Evolutionary conservation across 2,329 filamentous ascomycete genomes (phyloP).

Genomic region (Alternaria consortialis): DNA sequence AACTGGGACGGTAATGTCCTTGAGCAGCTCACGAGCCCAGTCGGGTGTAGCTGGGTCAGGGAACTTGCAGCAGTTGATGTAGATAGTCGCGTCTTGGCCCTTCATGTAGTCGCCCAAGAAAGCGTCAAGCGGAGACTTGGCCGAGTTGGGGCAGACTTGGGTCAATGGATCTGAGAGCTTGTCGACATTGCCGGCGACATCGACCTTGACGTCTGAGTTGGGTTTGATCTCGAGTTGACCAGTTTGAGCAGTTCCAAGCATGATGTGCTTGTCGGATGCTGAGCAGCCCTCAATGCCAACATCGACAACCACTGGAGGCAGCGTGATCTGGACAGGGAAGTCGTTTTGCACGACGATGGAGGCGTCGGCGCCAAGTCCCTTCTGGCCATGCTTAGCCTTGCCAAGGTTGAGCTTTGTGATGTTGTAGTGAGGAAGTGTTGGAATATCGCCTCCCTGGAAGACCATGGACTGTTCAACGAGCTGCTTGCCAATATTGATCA

Average conservation of each 20-base stretch:
- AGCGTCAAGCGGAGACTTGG: conserved; percentile 83
- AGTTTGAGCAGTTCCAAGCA: conserved; percentile 79
- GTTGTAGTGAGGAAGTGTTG: conserved; percentile 80
- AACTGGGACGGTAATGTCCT: conserved; percentile 82
- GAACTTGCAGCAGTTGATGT: conserved; percentile 79
- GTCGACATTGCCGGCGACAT: conserved; percentile 75
- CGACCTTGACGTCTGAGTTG: conserved; percentile 70
- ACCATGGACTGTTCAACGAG: conserved; percentile 75
- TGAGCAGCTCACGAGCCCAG: conserved; percentile 84
- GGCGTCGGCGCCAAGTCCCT: conserved; percentile 81
- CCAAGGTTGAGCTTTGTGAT: conserved; percentile 82
- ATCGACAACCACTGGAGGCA: conserved; percentile 84
- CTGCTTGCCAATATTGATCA: conserved; percentile 82
- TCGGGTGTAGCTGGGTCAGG: conserved; percentile 73
- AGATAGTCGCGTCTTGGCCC: conserved; percentile 79
- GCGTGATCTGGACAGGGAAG: conserved; percentile 77
- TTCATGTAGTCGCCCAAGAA: conserved; percentile 83
- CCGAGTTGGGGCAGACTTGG: conserved; percentile 75
- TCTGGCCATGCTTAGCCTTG: conserved; percentile 68
- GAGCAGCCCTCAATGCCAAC: conserved; percentile 85
- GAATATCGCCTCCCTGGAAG: conserved; percentile 79
- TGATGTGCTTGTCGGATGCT: conserved; percentile 74
- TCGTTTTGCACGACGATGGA: conserved; percentile 76
- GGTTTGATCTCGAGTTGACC: conserved; percentile 73
- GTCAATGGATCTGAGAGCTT: conserved; percentile 78